Evolutionary conservation across 2,329 filamentous ascomycete species (phyloP).

Genomic region (Tolypocladium pustulatum): DNA sequence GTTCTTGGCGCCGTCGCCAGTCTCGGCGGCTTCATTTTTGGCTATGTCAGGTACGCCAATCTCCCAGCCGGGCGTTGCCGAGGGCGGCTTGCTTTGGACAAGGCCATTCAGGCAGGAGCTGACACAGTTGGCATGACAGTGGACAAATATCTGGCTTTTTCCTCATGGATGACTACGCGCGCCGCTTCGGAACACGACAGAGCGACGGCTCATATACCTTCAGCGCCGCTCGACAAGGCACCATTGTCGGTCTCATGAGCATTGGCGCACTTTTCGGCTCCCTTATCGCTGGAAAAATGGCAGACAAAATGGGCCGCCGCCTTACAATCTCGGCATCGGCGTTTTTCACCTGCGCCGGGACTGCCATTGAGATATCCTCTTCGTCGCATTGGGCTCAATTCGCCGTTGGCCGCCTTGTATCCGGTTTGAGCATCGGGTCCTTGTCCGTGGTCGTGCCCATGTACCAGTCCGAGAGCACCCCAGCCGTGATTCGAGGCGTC

Average conservation of each 20-base stretch:
- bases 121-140: constrained; percentile 17
- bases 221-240: constrained; percentile 48
- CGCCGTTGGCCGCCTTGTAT: constrained; percentile 54
- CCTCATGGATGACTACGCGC: constrained; percentile 44
- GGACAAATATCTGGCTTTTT: constrained; percentile 54
- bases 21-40: constrained; percentile 48
- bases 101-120: background rate
- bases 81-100: background rate
- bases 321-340: constrained; percentile 52
- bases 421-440: constrained; percentile 54
- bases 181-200: constrained; percentile 38
- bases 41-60: constrained; percentile 38
- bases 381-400: constrained; percentile 49
- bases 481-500: constrained; percentile 52
- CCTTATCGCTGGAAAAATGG: constrained; percentile 46
- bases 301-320: constrained; percentile 51
- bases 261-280: constrained; percentile 50
- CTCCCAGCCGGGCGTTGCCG: too few relatives aligned
- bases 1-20: constrained; percentile 41
- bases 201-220: constrained; percentile 33
- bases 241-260: constrained; percentile 50
- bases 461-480: constrained; percentile 59
- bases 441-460: constrained; percentile 56
- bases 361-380: constrained; percentile 52
- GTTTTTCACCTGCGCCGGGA: constrained; percentile 53